These are phyloP conservation scores for Arthrobotrys megalospora DNA, from an alignment of 2,329 filamentous ascomycete species.

Conservation along the genomic window DNA sequence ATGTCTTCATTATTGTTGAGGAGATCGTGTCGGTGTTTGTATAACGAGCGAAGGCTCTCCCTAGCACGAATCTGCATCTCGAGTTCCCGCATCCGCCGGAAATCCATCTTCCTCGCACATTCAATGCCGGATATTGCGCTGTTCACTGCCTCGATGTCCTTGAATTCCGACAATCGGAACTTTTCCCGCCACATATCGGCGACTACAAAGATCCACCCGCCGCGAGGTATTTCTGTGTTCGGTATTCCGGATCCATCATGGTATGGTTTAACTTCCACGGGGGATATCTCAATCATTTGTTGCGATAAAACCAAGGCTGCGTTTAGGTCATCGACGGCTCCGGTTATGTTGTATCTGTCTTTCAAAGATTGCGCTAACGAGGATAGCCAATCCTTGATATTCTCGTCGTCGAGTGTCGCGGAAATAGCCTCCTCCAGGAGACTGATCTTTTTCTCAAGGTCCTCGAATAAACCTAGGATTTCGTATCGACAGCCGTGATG, in stretches of 20 bases:
- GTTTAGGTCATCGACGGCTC: constrained; percentile 7
- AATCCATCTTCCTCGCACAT: neutral
- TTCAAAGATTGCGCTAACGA: neutral
- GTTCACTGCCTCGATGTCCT: neutral
- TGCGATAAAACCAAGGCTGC: neutral
- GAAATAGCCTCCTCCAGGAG: constrained; percentile 5
- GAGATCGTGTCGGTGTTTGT: too few species aligned
- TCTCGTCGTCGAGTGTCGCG: neutral
- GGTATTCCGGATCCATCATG: neutral
- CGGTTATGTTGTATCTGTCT: neutral
- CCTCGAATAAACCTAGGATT: neutral
- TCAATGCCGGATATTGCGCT: neutral
- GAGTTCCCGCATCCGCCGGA: neutral
- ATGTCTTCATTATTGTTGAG: neutral
- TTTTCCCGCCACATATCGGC: neutral
- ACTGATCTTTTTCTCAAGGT: neutral
- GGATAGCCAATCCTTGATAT: neutral
- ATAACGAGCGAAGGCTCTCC: neutral
- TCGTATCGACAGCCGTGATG: neutral
- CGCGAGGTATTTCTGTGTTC: neutral
- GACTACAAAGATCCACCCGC: neutral
- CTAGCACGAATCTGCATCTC: neutral
- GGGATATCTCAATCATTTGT: neutral
- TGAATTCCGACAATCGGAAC: neutral
- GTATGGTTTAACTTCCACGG: neutral